Evolutionary conservation across 805 yeast species (phyloP), one percentile per base, ranked within the genome.

Genomic region (Metschnikowia kofuensis): DNA sequence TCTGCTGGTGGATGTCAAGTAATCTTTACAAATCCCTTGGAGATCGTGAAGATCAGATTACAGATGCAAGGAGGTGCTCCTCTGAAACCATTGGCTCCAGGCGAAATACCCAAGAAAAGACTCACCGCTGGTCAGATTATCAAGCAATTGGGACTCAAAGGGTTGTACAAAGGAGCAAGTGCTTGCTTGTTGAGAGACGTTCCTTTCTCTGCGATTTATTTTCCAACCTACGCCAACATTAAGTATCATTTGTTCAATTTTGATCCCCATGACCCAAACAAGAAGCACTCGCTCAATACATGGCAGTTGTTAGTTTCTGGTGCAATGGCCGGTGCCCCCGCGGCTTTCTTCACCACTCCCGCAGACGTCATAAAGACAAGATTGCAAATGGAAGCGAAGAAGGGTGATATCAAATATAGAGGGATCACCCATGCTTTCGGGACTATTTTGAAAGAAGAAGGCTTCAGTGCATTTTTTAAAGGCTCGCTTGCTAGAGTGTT

Each of bases 1-100:
- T 75, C 86, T 40, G 99, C 99, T 11, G 99, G 99, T 66, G 94
- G 87, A 0, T 90, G 97, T 70, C 99, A 92, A 70, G 98, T 94
- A 40, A 77, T 92, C 13, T 90, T 94, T 75, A 92, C 98, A 31
- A 92, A 92, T 66, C 99, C 99, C 7, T 76, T 92, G 56, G 99
- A 92, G 70, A 90, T 92, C 63, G 96, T 94, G 45, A 92, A 92
- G 69, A 92, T 92, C 62, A 80, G 98, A 66, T 76, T 92, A 54
- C 99, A 92, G 73, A 90, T 92, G 65, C 96, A 88, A 70, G 97
- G 97, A 44, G 92, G 70, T 40, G 55, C 55, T 80, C 53, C 66
- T 48, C 42, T 44, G 44, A 57, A 55, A 35, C 40, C 39, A 9
- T 53, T 57, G 49, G 48, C 44, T 6, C 64, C 67, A 1, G 66